Evolutionary conservation across 164 flowering plant genomes (phyloP).

Genomic region (Tinospora cordifolia): DNA sequence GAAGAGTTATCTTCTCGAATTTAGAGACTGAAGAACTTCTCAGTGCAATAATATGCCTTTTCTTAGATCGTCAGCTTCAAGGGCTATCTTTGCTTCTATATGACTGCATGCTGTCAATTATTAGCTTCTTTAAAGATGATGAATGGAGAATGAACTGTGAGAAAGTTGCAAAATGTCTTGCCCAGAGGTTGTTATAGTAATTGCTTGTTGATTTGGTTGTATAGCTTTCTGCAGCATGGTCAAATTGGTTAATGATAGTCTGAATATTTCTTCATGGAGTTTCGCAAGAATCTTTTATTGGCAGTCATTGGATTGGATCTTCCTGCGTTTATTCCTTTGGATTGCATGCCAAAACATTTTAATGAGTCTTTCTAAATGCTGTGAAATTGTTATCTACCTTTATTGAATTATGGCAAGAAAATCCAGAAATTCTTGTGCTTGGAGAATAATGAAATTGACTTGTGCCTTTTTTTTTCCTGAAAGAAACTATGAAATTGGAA

Average conservation of each 20-base stretch:
- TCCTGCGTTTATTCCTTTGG: background rate
- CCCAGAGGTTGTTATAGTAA: slow-evolving; percentile 47
- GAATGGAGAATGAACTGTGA: slow-evolving; percentile 61
- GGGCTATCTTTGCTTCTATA: slow-evolving; percentile 44
- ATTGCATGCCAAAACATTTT: background rate
- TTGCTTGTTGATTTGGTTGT: background rate
- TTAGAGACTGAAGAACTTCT: slow-evolving; percentile 59
- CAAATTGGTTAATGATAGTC: background rate
- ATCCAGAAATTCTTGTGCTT: background rate
- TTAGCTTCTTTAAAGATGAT: slow-evolving; percentile 51
- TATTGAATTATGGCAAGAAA: background rate
- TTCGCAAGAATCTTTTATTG: too few relatives aligned
- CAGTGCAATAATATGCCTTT: slow-evolving; percentile 38
- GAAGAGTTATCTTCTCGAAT: slow-evolving; percentile 44
- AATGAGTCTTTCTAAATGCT: background rate
- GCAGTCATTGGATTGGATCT: too few relatives aligned
- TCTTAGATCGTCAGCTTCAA: slow-evolving; percentile 61
- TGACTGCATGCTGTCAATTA: slow-evolving; percentile 48
- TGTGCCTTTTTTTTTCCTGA: too few relatives aligned
- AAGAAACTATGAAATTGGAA: too few relatives aligned
- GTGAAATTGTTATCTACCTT: background rate
- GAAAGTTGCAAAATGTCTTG: slow-evolving; percentile 54
- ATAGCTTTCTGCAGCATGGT: background rate
- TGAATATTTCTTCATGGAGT: background rate
- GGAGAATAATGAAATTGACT: background rate